Percentiles rank a stretch among this genome's conserved stretches.
Evolutionary conservation across 768 basidiomycete species (phyloP).

Genomic region (Boletus sensibilis): DNA sequence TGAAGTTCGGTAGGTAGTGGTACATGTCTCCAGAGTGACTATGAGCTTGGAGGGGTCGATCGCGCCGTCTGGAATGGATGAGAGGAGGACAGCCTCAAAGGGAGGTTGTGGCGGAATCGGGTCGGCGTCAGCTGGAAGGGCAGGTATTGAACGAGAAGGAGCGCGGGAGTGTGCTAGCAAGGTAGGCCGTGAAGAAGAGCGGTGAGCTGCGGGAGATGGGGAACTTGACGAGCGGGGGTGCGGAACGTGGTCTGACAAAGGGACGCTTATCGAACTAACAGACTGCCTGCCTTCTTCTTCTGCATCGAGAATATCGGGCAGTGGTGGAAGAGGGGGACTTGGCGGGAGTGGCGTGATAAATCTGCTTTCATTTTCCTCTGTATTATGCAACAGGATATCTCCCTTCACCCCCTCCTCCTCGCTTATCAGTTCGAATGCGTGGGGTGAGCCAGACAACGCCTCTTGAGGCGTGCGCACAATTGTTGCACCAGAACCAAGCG

Average conservation of each 20-base stretch:
- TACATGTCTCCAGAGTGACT: constrained; percentile 73
- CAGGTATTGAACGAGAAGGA: constrained; percentile 46
- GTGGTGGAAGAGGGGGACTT: constrained; percentile 54
- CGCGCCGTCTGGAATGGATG: constrained; percentile 46
- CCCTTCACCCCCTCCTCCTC: constrained; percentile 14
- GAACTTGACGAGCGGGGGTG: constrained; percentile 36
- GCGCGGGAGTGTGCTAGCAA: constrained; percentile 29
- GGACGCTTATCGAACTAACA: constrained; percentile 23
- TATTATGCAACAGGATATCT: constrained; percentile 8
- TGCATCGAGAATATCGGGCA: constrained; percentile 34
- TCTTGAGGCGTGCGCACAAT: constrained; percentile 81
- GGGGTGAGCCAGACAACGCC: constrained; percentile 47
- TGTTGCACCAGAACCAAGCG: constrained; percentile 69
- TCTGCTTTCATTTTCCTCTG: constrained; percentile 15
- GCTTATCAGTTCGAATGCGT: constrained; percentile 1
- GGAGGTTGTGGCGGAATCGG: constrained; percentile 49
- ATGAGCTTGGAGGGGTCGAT: constrained; percentile 62
- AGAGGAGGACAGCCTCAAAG: constrained; percentile 68
- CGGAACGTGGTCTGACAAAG: constrained; percentile 22
- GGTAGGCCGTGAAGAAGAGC: constrained; percentile 37
- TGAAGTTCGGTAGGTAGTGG: constrained; percentile 62
- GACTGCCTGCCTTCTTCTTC: neutral
- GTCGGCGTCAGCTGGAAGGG: constrained; percentile 47
- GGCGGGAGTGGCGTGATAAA: constrained; percentile 34
- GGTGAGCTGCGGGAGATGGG: constrained; percentile 28